phyloP scores from a whole-genome alignment of 495 filamentous ascomycete species.

The Neurospora discreta region DNA sequence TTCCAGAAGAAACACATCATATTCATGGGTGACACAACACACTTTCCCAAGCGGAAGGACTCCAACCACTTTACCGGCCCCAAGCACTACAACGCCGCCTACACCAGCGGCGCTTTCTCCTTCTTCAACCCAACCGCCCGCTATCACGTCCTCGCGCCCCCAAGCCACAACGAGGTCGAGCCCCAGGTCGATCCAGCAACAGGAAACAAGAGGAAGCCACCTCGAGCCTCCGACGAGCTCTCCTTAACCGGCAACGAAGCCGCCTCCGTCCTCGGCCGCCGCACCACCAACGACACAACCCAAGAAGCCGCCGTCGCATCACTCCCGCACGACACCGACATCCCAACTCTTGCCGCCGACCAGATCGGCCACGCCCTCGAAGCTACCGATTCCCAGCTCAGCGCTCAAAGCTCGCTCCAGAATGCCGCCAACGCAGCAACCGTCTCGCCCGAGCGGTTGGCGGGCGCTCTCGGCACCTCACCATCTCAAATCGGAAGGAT shows the following conservation, averaged over 20 bases:
- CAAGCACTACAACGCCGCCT: neutral
- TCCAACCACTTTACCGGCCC: conserved; percentile 1
- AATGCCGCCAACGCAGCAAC: neutral
- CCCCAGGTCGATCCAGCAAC: neutral
- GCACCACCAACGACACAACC: neutral
- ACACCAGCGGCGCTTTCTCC: conserved; percentile 7
- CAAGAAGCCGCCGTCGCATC: neutral
- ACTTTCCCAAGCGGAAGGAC: neutral
- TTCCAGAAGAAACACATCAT: neutral
- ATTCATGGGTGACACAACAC: neutral
- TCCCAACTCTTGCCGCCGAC: neutral
- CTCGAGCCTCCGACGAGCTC: neutral
- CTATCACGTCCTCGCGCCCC: conserved; percentile 3
- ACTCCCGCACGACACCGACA: neutral
- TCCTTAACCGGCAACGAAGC: neutral
- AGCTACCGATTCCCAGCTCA: neutral
- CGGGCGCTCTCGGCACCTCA: neutral
- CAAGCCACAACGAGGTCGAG: neutral
- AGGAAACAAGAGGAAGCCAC: neutral
- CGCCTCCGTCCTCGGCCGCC: neutral
- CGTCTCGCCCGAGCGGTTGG: neutral
- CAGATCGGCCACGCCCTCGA: neutral
- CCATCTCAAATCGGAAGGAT: neutral
- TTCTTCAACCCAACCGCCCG: conserved; percentile 19
- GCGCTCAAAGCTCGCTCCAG: neutral